Evolutionary conservation across 176 grass and related monocot species (phyloP).

Genomic region (Oryza brachyantha): DNA sequence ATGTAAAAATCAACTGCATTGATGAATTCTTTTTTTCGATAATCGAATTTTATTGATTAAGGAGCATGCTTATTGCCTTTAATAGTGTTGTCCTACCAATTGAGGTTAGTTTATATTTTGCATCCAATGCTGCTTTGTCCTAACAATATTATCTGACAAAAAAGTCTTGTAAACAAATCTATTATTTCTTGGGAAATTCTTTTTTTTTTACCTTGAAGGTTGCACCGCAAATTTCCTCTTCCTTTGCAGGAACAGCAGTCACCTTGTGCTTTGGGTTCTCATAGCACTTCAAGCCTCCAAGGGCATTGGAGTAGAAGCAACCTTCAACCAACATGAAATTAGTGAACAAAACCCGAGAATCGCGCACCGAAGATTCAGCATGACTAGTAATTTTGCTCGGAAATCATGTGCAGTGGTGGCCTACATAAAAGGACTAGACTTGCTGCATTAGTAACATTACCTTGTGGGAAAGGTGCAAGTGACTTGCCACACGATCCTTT

Average conservation of each 20-base stretch:
- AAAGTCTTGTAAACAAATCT: neutral
- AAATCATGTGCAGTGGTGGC: neutral
- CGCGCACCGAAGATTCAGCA: neutral
- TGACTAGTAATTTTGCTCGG: neutral
- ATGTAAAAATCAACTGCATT: neutral
- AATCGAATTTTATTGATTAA: too few relatives aligned
- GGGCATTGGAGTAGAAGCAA: conserved; percentile 84
- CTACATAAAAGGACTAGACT: neutral
- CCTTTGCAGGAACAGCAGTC: conserved; percentile 64
- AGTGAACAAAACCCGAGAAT: neutral
- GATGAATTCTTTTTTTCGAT: too few relatives aligned
- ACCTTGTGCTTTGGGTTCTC: conserved; percentile 98
- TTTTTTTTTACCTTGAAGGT: conserved; percentile 72
- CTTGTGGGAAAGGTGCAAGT: conserved; percentile 87
- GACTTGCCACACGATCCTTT: conserved; percentile 97
- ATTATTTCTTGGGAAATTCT: neutral
- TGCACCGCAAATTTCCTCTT: conserved; percentile 93
- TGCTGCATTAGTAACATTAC: conserved; percentile 28
- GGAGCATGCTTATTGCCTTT: too few relatives aligned
- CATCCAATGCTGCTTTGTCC: neutral
- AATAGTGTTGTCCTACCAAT: neutral
- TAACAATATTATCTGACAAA: neutral
- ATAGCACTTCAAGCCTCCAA: conserved; percentile 83
- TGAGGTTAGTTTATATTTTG: neutral
- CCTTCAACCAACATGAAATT: conserved; percentile 28